Evolutionary conservation across 2,329 filamentous ascomycete genomes (phyloP).

Genomic region (Neofusicoccum parvum): DNA sequence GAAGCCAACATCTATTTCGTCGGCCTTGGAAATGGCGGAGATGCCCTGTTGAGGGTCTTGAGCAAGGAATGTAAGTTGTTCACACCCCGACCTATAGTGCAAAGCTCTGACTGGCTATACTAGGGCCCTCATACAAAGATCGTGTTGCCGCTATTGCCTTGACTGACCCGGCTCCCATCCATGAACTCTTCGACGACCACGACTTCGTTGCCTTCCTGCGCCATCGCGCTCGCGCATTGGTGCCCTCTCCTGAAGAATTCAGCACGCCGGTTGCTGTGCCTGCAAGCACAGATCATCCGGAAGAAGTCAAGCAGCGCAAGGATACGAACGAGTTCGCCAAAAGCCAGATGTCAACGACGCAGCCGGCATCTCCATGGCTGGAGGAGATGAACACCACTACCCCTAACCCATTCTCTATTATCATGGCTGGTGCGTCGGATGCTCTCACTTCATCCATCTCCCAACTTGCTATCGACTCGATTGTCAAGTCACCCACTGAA

Average conservation of each 20-base stretch:
- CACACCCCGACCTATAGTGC: too few species aligned
- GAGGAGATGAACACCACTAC: background rate
- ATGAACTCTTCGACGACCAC: background rate
- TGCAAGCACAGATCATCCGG: background rate
- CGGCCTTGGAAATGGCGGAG: constrained; percentile 49
- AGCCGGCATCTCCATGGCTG: background rate
- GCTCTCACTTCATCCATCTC: constrained; percentile 4
- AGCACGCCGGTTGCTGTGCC: constrained; percentile 11
- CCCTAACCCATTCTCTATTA: background rate
- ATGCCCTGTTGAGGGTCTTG: constrained; percentile 3
- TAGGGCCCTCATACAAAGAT: constrained; percentile 10
- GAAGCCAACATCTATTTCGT: constrained; percentile 68
- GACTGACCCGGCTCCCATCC: constrained; percentile 14
- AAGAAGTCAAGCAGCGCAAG: background rate
- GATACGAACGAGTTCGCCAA: too few species aligned
- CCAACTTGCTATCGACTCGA: constrained; percentile 1
- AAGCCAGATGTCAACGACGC: background rate
- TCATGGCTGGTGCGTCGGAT: background rate
- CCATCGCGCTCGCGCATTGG: constrained; percentile 13
- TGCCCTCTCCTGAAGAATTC: background rate
- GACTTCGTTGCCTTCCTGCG: constrained; percentile 11
- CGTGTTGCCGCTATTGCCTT: constrained; percentile 15
- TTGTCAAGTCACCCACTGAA: background rate
- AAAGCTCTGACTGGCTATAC: background rate
- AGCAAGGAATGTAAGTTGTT: background rate